Percentiles rank a stretch among this genome's conserved stretches.
Evolutionary conservation across 306 rosid species (phyloP).

Genomic region (Ochetophila trinervis): DNA sequence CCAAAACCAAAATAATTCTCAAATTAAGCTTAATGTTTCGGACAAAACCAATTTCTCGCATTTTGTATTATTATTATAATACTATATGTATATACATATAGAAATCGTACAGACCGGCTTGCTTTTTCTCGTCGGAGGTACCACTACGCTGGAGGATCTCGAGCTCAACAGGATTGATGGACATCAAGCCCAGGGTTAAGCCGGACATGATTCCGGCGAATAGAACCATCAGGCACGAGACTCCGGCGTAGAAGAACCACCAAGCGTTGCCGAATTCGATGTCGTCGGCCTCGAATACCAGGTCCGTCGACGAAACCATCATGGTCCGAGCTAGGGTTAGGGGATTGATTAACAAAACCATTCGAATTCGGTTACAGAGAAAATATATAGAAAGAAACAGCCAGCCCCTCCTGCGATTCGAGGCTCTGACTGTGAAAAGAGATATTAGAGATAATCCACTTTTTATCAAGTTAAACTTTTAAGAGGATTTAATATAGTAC

Average conservation of each 20-base stretch:
- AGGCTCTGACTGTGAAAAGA: not conserved
- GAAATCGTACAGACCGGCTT: slow-evolving; percentile 57
- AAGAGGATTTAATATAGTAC: too few relatives aligned
- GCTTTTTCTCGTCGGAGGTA: slow-evolving; percentile 57
- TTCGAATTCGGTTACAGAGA: not conserved
- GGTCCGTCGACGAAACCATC: slow-evolving; percentile 15
- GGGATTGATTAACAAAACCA: slow-evolving; percentile 22
- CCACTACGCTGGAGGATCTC: slow-evolving; percentile 81
- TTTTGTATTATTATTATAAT: not conserved
- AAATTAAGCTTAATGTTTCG: slow-evolving; percentile 1
- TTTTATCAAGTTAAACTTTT: too few relatives aligned
- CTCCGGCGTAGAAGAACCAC: slow-evolving; percentile 74
- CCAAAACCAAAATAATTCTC: slow-evolving; percentile 4
- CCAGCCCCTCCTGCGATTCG: not conserved
- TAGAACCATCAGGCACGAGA: slow-evolving; percentile 54
- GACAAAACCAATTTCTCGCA: not conserved
- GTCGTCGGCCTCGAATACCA: slow-evolving; percentile 52
- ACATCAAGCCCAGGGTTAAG: slow-evolving; percentile 81
- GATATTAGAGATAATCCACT: too few relatives aligned
- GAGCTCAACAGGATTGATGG: slow-evolving; percentile 70
- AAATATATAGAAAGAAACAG: not conserved
- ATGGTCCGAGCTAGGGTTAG: slow-evolving; percentile 11
- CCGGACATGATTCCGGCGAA: slow-evolving; percentile 98
- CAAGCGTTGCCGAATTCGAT: slow-evolving; percentile 49
- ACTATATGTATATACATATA: not conserved